These are phyloP conservation scores for Rhodotorula diobovata DNA, from an alignment of 768 basidiomycete species.

Conservation along the genomic window DNA sequence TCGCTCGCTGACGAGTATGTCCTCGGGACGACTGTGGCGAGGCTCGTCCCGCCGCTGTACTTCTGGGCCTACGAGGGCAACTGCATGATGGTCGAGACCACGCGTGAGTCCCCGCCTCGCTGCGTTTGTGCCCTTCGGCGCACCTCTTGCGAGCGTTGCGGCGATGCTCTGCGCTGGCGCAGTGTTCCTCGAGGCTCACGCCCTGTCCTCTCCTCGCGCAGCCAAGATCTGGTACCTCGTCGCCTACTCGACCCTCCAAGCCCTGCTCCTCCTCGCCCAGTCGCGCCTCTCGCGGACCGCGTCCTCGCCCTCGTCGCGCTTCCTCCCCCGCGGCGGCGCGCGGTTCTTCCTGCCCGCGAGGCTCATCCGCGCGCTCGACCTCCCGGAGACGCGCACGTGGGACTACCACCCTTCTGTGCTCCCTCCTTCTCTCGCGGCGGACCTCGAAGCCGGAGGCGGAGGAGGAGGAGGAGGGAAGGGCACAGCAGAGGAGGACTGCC, in stretches of 20 bases:
- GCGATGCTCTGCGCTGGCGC: not conserved
- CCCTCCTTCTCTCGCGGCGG: not conserved
- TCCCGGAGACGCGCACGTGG: constrained; percentile 22
- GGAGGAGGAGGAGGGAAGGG: not conserved
- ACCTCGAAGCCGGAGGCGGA: constrained; percentile 1
- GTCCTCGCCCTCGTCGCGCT: constrained; percentile 4
- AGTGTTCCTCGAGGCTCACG: not conserved
- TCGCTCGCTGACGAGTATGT: constrained; percentile 40
- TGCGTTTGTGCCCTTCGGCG: too few relatives aligned
- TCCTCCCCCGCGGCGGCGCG: constrained; percentile 8
- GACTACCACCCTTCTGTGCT: constrained; percentile 39
- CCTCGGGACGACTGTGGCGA: constrained; percentile 35
- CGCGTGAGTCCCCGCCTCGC: constrained; percentile 17
- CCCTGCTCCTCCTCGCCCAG: constrained; percentile 37
- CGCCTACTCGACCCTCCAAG: constrained; percentile 35
- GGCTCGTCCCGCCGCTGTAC: constrained; percentile 42
- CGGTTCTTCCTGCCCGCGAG: constrained; percentile 39
- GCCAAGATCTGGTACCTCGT: constrained; percentile 38
- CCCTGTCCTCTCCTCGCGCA: not conserved
- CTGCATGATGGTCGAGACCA: constrained; percentile 37
- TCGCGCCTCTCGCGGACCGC: constrained; percentile 5
- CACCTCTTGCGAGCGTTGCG: too few relatives aligned
- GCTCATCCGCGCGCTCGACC: constrained; percentile 13
- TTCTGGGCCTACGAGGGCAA: constrained; percentile 40
- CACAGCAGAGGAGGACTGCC: constrained; percentile 27